Evolutionary conservation across 352 stramenopile species (phyloP), one percentile per base, ranked within the genome.

Genomic region (Phytopythium helicoides): DNA sequence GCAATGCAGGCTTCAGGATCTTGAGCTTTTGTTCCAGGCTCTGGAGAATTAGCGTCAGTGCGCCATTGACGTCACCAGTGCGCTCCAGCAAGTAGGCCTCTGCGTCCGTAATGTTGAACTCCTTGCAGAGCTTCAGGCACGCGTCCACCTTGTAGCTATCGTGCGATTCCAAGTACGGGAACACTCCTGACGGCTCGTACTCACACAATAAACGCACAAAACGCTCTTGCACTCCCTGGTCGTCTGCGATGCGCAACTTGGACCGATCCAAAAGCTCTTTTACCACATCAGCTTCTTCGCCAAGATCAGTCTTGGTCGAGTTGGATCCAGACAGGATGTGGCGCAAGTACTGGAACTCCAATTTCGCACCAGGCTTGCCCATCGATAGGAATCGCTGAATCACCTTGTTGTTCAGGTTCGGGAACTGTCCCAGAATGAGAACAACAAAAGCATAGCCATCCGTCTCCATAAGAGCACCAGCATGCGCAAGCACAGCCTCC

Each of bases 1-100:
- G 76, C 6, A 97, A 51, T 14, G 89, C 86, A 19, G 77, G 81
- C 54, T 95, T 95, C 11, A 98, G 62, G 25, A 87, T 85, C 71
- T 97, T 96, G 40, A 98, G 79, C 50, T 96, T 91, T 58, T 94
- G 88, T 52, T 98, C 91, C 37, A 98, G 63, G 23, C 81, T 97
- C 62, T 96, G 74, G 15, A 98, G 61, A 60, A 98, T 98, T 10
- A 98, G 65, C 36, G 89, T 92, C 12, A 98, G 66, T 10, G 90
- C 92, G 36, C 90, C 91, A n/a, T 80, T 95, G 3, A 97, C 92
- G 64, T 98, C 92, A 26, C 92, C 94, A 44, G 91, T 97, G 28
- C 87, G 75, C 54, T 98, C 94, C 7, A 98, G 71, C 44, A 98
- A 58, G 63, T 97, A 98, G 4, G 92, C 92, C 60, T 95, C 81